A percentile compares a stretch with the other conserved stretches of the same genome.
These are phyloP conservation scores for Pseudoscleropodium purum DNA, from an alignment of 225 moss, liverwort and hornwort genomes.

Conservation along the genomic window DNA sequence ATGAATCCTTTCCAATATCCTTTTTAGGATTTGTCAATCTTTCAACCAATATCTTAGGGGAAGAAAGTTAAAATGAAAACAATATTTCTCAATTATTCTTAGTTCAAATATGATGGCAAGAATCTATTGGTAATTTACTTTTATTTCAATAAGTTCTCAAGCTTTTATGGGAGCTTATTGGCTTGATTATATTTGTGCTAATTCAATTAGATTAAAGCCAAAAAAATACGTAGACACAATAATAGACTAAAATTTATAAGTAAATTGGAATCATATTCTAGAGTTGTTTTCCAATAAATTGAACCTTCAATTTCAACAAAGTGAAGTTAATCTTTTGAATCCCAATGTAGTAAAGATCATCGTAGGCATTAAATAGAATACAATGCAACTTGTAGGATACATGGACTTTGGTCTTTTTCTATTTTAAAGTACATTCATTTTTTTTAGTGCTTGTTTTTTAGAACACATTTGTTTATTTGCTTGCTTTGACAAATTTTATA, in stretches of 20 bases:
- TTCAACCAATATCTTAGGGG: neutral
- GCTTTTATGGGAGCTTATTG: neutral
- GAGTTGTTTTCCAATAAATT: neutral
- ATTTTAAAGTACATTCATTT: neutral
- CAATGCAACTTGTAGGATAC: neutral
- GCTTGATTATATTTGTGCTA: neutral
- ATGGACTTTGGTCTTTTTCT: neutral
- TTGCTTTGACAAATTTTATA: neutral
- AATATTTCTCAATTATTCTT: rapidly evolving
- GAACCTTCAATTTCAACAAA: neutral
- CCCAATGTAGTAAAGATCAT: neutral
- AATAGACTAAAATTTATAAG: neutral
- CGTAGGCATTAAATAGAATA: neutral
- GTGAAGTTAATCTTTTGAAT: neutral
- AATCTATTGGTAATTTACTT: no score
- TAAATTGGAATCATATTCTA: neutral
- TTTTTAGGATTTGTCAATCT: rapidly evolving
- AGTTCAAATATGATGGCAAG: no score
- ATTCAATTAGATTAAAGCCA: neutral
- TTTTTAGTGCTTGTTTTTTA: rapidly evolving
- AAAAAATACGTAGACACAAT: no score
- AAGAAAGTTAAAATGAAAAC: neutral
- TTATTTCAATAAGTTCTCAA: neutral
- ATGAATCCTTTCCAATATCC: no score
- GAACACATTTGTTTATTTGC: neutral